Base-by-base conservation (phyloP, 306 rosid genomes). In the Malus sylvestris region DNA sequence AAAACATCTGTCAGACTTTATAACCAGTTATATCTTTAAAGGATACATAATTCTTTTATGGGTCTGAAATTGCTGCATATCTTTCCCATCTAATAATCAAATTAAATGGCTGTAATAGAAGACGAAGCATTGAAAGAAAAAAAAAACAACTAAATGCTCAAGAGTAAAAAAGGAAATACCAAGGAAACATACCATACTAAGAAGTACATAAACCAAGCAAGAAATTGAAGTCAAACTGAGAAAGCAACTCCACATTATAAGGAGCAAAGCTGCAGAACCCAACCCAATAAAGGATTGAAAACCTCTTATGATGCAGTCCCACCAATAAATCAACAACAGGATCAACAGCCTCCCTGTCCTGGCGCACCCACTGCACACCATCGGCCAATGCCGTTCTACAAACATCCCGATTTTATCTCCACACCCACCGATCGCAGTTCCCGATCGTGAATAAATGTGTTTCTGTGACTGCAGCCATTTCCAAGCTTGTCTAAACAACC, bases 211-310 rank as follows among this genome's bases (percentile, higher is more conserved):
- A 81, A 84, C 85, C 91, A 96, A 78, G 91, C 97, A 92, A 79
- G 90, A 81, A 87, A 93, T 85, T 38, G 99, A 96, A 29, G 99
- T 96, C 81, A 96, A 76, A 87, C 93, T 87, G 75, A 96, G 98
- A 76, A 96, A 88, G 84, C 88, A 91, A 83, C 99, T 88, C 99
- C 99, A 96, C 91, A 93, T 92, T 46, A 89, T 96, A 72, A 96
- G 96, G 70, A 96, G 86, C 76, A 89, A 86, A 74, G 93, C 89
- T 4, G 92, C 97, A n/a, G 97, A 82, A 75, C 94, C 97, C 52
- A 96, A 84, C 55, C 72, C 86, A 33, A 87, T 45, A 74, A 88
- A 85, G 8, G 99, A 96, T 67, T 78, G 85, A 73, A 89, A 86
- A 49, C 99, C 99, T 87, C 93, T 92, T 8, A 88, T 1, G 69